Evolutionary conservation across 78 protist genomes (phyloP), one percentile per base, ranked within the genome.

Genomic region (Neovahlkampfia damariscottae): DNA sequence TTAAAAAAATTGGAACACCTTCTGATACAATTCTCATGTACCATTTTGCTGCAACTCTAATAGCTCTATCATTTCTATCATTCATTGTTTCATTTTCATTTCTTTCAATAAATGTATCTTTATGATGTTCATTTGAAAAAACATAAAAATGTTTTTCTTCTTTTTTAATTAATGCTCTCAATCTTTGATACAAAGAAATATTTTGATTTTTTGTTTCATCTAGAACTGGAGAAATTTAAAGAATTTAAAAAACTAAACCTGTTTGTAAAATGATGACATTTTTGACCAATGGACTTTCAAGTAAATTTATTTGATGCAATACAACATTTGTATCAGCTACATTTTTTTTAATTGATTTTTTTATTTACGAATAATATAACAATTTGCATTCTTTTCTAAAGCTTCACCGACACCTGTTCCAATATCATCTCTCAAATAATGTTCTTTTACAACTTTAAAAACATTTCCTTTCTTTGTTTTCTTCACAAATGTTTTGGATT

Each of bases 291-390:
- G 89, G 87, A 40, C 81, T 85, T 66, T 89, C 92, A 8, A 89
- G 38, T 27, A 79, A 68, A 72, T 88, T 91, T 8, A 91, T 82
- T 19, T 91, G 90, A 59, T 86, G 93, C 8, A 88, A 72, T 5
- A 92, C 74, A n/a, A 87, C 90, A 40, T 88, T 88, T 0, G 96
- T 87, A 74, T 92, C 96, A 4, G 86, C 76, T 32, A 91, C 67
- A 8, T 72, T 35, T 4, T 31, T 41, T 19, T 58, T 40, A 34
- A 58, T 38, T 38, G 10, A 5, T 35, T 40, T 19, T 5, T 2
- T n/a, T 41, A 29, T 6, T 7, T 4, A 5, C 70, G 4, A 1
- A 7, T 3, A 19, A 37, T 8, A 1, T 19, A 28, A 3, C 62
- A 2, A 5, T 9, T 19, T 5, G 3, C 41, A 9, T 78, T 92